Conservation (phyloP, 306 rosid species). For the Senna tora region DNA sequence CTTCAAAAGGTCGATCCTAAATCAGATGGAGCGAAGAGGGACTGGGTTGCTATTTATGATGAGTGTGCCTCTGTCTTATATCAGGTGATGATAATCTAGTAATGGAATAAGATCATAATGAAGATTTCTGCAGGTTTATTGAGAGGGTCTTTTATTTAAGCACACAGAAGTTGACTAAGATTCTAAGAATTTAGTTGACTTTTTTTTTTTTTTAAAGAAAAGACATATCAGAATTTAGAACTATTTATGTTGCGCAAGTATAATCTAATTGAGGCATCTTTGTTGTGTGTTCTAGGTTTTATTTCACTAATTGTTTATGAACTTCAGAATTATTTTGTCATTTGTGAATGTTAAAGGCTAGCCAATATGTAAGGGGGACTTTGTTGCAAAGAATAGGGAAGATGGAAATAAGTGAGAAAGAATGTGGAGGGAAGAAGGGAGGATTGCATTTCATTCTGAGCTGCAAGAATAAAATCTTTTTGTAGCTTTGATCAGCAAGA, state of each 20-base stretch:
- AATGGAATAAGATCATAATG: not conserved
- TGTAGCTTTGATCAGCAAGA: not conserved
- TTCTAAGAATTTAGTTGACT: constrained; percentile 11
- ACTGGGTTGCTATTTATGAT: constrained; percentile 99
- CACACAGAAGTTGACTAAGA: not conserved
- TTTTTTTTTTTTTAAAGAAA: constrained; percentile 4
- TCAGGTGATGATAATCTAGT: constrained; percentile 61
- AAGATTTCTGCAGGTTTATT: constrained; percentile 26
- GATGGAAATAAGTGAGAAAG: not conserved
- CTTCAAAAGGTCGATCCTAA: constrained; percentile 97
- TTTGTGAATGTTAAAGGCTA: constrained; percentile 18
- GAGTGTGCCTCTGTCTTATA: constrained; percentile 96
- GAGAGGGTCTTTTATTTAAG: constrained; percentile 18
- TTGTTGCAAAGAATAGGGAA: not conserved
- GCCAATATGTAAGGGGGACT: not conserved
- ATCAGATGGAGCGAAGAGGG: constrained; percentile 99
- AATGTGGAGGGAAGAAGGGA: no score
- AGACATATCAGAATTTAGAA: not conserved
- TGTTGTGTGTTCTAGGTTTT: constrained; percentile 18
- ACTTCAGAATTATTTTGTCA: constrained; percentile 16
- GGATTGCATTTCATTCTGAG: not conserved
- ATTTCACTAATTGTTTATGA: constrained; percentile 27
- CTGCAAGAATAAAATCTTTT: not conserved
- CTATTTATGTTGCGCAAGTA: constrained; percentile 12
- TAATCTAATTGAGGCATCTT: constrained; percentile 23